Evolutionary conservation across 2,329 filamentous ascomycete species (phyloP), one percentile per base, ranked within the genome.

Genomic region (Penicillium oxalicum): DNA sequence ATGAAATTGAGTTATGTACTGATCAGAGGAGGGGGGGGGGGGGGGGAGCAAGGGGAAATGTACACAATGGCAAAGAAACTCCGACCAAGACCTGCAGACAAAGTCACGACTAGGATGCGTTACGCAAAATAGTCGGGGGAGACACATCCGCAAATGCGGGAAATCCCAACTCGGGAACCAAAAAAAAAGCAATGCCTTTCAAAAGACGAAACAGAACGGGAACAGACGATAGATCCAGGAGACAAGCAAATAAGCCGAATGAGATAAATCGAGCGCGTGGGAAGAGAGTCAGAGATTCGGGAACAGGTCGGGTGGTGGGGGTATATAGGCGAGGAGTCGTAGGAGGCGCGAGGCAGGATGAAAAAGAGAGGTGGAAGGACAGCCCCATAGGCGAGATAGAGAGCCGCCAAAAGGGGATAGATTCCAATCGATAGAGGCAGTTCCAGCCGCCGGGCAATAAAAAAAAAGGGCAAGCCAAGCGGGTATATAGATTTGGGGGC

Each of bases 281-380:
- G 18, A n/a, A 44, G 32, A 40, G 45, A n/a, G 44, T 5, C 29
- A 32, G 29, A 32, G 8, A 32, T 8, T 32, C 8, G 5, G 29
- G 29, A 32, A 32, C 29, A 32, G 50, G 52, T 55, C 44, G 51
- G 53, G 57, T 56, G 51, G 57, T 54, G 56, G 57, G 57, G 58
- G 59, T 60, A 59, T 57, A 54, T 44, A 48, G 50, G 47, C 36
- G 50, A 49, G 53, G 41, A 33, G 13, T 28, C 24, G 26, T 11
- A 29, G 40, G 24, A 42, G 33, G 41, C 18, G 36, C 29, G 28
- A 26, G 41, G 33, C 32, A 13, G n/a, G 33, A 4, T n/a, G 33
- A 36, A 36, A 12, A 11, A 28, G 32, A 18, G 41, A 11, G 11
- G 27, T 25, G 27, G 25, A 44, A 36, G 25, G 35, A 27, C 24